Base-by-base conservation (phyloP, 495 filamentous ascomycete genomes). In the Lasiosphaeris hirsuta region DNA sequence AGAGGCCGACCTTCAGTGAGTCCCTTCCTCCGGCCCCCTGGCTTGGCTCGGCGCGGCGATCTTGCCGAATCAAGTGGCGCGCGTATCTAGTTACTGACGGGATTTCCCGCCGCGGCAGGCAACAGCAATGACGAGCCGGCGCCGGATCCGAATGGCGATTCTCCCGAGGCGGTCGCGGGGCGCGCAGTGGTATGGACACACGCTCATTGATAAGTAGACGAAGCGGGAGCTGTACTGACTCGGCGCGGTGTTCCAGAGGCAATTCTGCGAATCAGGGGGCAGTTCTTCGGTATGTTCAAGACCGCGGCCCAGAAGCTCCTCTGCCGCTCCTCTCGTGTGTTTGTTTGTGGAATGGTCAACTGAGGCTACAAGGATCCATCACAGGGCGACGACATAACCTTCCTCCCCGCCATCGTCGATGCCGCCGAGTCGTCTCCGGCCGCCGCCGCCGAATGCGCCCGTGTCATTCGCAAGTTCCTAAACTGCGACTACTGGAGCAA, bases 381-480 rank as follows among this genome's bases (percentile, higher is more conserved):
- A 23, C 70, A 90, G 77, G 89, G 89, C 59, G 88, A 90, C 64
- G 94, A 97, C 75, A 91, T 95, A 57, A 83, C 96, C 38, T 89
- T 90, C 63, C 88, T 99, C n/a, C 94, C 95, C 7, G 78, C 84
- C 30, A 97, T 99, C 62, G 95, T 99, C 71, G 95, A 97, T 61
- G 81, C 86, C 33, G 92, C 93, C 76, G 95, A 97, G 69, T 96
- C 91, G 34, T 92, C 90, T 44, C 92, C 94, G 10, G 74, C 75
- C 34, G 95, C 95, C 17, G 92, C 93, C 34, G 81, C 83, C 52
- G 87, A 90, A 63, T 87, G 88, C 54, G 89, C 90, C 42, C 67
- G 79, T 54, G 75, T 85, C 54, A 89, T 97, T 66, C 87, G 90
- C 66, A 93, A 91, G 65, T 90, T 87, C 66, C 78, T 98, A 41